Percentiles rank a stretch among this genome's conserved stretches.
Evolutionary conservation across 345 rosid species (phyloP).

Genomic region (Draba incana): DNA sequence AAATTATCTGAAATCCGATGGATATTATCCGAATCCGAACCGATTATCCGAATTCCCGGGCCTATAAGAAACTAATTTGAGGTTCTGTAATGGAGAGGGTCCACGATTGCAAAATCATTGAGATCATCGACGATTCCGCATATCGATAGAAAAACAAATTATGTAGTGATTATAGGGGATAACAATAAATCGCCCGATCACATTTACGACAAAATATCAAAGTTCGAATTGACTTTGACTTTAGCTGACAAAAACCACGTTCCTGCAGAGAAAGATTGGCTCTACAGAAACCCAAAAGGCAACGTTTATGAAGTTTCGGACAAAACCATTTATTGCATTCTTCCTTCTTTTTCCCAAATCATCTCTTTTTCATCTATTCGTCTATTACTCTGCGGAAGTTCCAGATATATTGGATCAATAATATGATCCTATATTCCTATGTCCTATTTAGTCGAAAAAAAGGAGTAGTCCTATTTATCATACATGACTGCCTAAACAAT

Average conservation of each 20-base stretch:
- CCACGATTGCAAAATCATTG: too few relatives aligned
- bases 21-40: too few relatives aligned
- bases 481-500: too few relatives aligned
- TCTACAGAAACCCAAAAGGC: constrained; percentile 44
- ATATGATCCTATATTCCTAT: too few relatives aligned
- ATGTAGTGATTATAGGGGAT: neutral
- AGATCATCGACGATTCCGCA: neutral
- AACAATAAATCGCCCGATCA: constrained; percentile 7
- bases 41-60: too few relatives aligned
- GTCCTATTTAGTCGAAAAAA: too few relatives aligned
- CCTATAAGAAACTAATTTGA: too few relatives aligned
- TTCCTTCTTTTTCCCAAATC: constrained; percentile 13
- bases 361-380: constrained; percentile 1
- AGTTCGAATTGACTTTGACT: constrained; percentile 35
- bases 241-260: constrained; percentile 31
- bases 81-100: too few relatives aligned
- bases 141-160: neutral
- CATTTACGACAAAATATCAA: constrained; percentile 27
- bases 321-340: constrained; percentile 31
- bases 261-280: constrained; percentile 31
- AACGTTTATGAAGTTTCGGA: constrained; percentile 30
- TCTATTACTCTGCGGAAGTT: constrained; percentile 32
- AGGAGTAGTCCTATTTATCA: too few relatives aligned
- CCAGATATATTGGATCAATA: constrained; percentile 29
- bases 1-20: too few relatives aligned